phyloP scores from a whole-genome alignment of 2,329 filamentous ascomycete species.

The Fusarium palustre region DNA sequence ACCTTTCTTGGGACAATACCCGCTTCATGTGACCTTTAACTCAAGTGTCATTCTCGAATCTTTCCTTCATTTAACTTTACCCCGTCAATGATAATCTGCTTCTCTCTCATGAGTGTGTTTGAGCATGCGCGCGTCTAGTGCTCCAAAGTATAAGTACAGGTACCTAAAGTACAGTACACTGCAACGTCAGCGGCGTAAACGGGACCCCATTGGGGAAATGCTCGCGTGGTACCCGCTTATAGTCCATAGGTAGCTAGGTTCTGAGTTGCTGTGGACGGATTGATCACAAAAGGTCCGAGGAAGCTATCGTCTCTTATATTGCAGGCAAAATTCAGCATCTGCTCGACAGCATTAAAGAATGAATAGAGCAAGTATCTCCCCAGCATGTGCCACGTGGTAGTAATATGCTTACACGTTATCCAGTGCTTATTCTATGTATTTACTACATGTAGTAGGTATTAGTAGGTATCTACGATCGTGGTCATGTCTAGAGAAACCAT shows the following conservation, averaged over 20 bases:
- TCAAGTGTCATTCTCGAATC: background rate
- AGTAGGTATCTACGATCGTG: background rate
- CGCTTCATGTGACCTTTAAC: background rate
- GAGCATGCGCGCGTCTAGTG: constrained; percentile 37
- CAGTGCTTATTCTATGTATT: too few relatives aligned
- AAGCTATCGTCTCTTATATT: background rate
- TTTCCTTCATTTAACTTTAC: background rate
- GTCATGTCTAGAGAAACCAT: background rate
- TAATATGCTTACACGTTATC: too few relatives aligned
- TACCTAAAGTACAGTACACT: background rate
- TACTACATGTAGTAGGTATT: background rate
- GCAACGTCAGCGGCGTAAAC: constrained; percentile 19
- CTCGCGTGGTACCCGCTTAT: constrained; percentile 41
- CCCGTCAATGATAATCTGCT: background rate
- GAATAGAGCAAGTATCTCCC: background rate
- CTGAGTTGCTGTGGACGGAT: background rate
- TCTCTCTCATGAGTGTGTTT: constrained; percentile 19
- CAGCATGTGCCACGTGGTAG: background rate
- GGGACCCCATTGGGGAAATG: constrained; percentile 44
- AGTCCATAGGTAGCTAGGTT: background rate
- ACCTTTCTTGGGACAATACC: background rate
- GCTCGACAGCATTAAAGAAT: background rate
- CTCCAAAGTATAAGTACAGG: constrained; percentile 15
- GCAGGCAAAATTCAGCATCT: background rate
- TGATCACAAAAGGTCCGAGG: background rate